Percentiles rank a stretch among this genome's conserved stretches.
Conservation (phyloP, 2,329 filamentous ascomycete species). For the Lithohypha guttulata region DNA sequence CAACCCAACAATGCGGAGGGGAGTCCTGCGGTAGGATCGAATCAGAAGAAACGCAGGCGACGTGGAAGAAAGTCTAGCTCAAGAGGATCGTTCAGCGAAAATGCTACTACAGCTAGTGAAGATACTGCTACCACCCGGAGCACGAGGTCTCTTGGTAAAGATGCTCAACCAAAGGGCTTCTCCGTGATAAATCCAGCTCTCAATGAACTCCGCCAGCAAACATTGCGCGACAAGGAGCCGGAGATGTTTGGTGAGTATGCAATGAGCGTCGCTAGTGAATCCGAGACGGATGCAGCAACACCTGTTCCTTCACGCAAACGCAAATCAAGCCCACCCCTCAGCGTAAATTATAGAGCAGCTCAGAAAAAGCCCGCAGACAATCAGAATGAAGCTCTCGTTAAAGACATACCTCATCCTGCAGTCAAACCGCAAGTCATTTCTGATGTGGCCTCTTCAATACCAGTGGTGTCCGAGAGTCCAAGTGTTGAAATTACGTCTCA, state of each 20-base stretch:
- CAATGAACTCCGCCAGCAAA: no score
- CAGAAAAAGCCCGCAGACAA: neutral
- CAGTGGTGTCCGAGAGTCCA: neutral
- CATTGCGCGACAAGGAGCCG: conserved; percentile 16
- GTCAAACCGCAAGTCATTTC: no score
- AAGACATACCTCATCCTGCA: no score
- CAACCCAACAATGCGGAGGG: neutral
- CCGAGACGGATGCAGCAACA: neutral
- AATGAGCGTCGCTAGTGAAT: conserved; percentile 1
- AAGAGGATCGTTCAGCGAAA: conserved; percentile 4
- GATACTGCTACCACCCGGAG: neutral
- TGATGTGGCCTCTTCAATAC: no score
- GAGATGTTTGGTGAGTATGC: conserved; percentile 20
- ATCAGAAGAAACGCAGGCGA: conserved; percentile 8
- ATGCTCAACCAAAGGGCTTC: neutral
- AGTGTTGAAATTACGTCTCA: neutral
- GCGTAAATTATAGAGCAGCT: no score
- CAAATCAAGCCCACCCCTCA: no score
- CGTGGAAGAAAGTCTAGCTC: conserved; percentile 1
- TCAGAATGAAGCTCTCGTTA: neutral
- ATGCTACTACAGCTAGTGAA: conserved; percentile 4
- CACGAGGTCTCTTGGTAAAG: no score
- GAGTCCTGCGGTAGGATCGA: neutral
- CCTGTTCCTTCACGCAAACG: no score
- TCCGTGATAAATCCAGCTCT: no score